These are phyloP conservation scores for Fusarium chuoi DNA, from an alignment of 2,329 filamentous ascomycete species.

Conservation along the genomic window DNA sequence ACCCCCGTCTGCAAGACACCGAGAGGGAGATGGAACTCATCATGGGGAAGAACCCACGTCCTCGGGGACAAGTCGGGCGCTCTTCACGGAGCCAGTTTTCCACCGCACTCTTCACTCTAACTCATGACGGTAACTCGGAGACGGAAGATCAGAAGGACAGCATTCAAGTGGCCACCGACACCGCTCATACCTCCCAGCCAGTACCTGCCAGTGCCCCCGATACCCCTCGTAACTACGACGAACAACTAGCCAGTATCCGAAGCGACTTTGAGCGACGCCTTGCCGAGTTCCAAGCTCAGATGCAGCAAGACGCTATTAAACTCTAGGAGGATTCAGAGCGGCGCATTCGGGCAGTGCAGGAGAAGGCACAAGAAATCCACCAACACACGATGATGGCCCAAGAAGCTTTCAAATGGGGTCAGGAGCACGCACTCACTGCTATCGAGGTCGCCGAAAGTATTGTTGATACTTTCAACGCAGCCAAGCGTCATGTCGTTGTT, in stretches of 20 bases:
- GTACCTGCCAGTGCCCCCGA: background rate
- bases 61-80: background rate
- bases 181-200: background rate
- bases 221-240: background rate
- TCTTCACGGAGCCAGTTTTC: background rate
- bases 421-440: too few species aligned
- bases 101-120: background rate
- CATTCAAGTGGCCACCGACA: background rate
- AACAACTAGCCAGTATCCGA: background rate
- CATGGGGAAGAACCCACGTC: fast-evolving
- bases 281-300: background rate
- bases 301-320: background rate
- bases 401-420: too few species aligned
- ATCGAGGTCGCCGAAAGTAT: too few species aligned
- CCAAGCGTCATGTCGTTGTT: too few species aligned
- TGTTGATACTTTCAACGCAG: too few species aligned
- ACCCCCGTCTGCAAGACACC: background rate
- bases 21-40: background rate
- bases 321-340: background rate
- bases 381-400: too few species aligned
- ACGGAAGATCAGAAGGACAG: background rate
- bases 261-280: background rate
- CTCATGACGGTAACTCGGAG: background rate
- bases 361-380: background rate
- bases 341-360: fast-evolving